Percentiles rank a stretch among this genome's conserved stretches.
These are phyloP conservation scores for Rhodotorula sp. DNA, from an alignment of 1,284 basidiomycete genomes.

Conservation along the genomic window DNA sequence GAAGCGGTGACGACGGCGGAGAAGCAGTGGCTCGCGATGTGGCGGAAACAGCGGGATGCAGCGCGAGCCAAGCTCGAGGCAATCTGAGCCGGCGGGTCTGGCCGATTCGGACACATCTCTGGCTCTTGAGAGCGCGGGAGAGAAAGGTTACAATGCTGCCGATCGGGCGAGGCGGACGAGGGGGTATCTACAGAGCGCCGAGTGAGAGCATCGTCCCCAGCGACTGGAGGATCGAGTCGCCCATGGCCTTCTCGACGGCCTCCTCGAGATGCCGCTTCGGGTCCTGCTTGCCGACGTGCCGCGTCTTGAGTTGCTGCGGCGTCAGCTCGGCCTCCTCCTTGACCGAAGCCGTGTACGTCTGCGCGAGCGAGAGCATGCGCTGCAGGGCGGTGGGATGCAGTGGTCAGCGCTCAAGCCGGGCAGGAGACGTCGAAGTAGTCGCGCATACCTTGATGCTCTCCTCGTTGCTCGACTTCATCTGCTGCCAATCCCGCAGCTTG, in stretches of 20 bases:
- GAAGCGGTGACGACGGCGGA: not conserved
- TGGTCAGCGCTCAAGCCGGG: conserved; percentile 2
- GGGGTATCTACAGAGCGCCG: conserved; percentile 15
- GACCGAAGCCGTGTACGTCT: conserved; percentile 92
- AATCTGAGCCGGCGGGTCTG: not conserved
- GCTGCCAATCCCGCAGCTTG: conserved; percentile 81
- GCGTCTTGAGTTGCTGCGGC: conserved; percentile 85
- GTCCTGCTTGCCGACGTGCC: conserved; percentile 96
- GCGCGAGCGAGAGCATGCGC: conserved; percentile 88
- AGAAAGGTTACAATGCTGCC: not conserved
- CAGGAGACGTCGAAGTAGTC: conserved; percentile 27
- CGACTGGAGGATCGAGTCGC: conserved; percentile 83
- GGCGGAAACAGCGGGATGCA: conserved; percentile 20
- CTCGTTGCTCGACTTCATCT: conserved; percentile 82
- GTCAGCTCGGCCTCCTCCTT: conserved; percentile 92
- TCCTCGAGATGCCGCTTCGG: conserved; percentile 95
- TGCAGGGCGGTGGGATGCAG: conserved; percentile 48
- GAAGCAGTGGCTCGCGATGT: conserved; percentile 20
- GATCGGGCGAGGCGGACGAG: no score
- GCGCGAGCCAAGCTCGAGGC: conserved; percentile 15
- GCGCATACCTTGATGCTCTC: conserved; percentile 77
- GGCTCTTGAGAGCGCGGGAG: not conserved
- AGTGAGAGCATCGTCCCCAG: conserved; percentile 40
- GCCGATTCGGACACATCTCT: no score
- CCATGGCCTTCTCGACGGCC: conserved; percentile 94